Percentiles rank a stretch among this genome's conserved stretches.
Evolutionary conservation across 306 rosid genomes (phyloP).

Genomic region (Quercus aquifolioides): DNA sequence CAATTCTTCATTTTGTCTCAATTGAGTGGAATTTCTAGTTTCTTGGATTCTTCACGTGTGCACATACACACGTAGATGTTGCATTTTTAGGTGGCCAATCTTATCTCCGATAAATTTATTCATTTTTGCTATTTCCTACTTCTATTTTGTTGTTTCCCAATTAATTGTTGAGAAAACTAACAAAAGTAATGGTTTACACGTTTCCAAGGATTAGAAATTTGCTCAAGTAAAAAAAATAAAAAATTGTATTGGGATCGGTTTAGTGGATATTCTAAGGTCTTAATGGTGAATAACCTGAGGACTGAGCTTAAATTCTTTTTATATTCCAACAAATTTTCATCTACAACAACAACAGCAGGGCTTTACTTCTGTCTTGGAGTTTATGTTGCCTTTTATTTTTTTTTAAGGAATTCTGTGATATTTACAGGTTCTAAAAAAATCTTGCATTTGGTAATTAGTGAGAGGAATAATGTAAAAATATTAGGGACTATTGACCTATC

Average conservation of each 20-base stretch:
- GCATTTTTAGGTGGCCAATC: background rate
- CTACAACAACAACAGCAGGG: background rate
- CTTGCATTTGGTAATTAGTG: too few relatives aligned
- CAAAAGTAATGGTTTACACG: background rate
- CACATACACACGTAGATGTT: background rate
- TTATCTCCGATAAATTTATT: background rate
- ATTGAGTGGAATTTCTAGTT: background rate
- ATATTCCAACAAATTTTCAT: background rate
- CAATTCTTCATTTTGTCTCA: background rate
- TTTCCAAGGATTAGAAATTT: background rate
- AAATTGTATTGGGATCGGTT: background rate
- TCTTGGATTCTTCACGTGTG: background rate
- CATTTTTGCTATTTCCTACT: background rate
- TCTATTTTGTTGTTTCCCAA: background rate
- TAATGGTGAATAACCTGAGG: background rate
- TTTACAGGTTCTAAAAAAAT: too few relatives aligned
- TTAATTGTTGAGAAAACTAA: background rate
- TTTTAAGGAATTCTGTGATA: too few relatives aligned
- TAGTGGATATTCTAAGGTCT: background rate
- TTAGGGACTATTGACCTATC: too few relatives aligned
- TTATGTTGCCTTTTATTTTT: background rate
- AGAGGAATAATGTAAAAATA: too few relatives aligned
- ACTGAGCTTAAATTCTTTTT: background rate
- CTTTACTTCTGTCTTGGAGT: background rate
- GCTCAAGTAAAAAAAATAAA: background rate